Conservation (phyloP, 768 basidiomycete genomes). For the Xerocomellus dryophilus region DNA sequence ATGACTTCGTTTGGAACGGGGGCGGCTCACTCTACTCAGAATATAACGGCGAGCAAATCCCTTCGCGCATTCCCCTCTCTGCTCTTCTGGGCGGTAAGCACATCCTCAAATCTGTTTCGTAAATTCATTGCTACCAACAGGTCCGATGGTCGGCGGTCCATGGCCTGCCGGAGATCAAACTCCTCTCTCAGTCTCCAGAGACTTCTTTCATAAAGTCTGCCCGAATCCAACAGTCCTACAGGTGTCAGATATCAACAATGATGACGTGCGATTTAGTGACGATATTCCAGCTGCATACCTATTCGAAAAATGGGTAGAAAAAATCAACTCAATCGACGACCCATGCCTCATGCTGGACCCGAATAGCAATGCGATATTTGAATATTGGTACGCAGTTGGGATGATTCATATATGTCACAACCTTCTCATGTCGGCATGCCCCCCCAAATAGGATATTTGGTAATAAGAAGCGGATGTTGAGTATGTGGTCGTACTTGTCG, state of each 20-base stretch:
- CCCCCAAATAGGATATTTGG: conserved; percentile 33
- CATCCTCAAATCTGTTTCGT: background rate
- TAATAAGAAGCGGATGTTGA: conserved; percentile 29
- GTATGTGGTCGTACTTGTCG: conserved; percentile 34
- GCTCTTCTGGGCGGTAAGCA: conserved; percentile 37
- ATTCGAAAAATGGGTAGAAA: conserved; percentile 39
- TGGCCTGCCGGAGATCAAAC: conserved; percentile 33
- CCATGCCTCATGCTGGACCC: conserved; percentile 39
- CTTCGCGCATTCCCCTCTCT: conserved; percentile 42
- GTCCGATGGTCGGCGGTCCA: conserved; percentile 41
- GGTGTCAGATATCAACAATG: conserved; percentile 27
- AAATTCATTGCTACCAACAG: conserved; percentile 20
- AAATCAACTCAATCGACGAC: conserved; percentile 35
- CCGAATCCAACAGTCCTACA: conserved; percentile 35
- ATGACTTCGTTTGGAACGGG: conserved; percentile 42
- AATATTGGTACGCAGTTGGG: conserved; percentile 32
- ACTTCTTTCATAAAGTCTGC: conserved; percentile 43
- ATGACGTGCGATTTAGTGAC: conserved; percentile 27
- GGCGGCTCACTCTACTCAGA: conserved; percentile 36
- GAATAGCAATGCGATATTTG: conserved; percentile 30
- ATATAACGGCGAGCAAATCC: conserved; percentile 36
- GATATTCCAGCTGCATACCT: conserved; percentile 28
- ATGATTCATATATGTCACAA: background rate
- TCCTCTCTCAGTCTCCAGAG: conserved; percentile 36
- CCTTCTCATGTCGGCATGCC: background rate